A percentile compares a stretch with the other conserved stretches of the same genome.
These are phyloP conservation scores for Colletotrichum coccodes DNA, from an alignment of 2,329 filamentous ascomycete genomes.

Conservation along the genomic window DNA sequence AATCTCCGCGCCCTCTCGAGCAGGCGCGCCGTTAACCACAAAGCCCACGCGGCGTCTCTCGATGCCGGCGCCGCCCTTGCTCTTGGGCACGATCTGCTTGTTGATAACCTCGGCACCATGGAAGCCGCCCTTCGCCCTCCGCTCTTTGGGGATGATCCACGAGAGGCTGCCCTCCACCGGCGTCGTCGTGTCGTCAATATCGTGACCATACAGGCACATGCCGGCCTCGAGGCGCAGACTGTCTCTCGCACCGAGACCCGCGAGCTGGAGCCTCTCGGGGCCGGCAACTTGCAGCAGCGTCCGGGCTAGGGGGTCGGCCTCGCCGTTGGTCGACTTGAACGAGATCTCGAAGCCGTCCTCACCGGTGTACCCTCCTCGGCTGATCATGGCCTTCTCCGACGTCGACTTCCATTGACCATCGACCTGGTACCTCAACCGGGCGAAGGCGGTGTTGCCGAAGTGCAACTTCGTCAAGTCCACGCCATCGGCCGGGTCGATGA, in stretches of 20 bases:
- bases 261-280: constrained; percentile 74
- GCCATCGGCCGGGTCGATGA: constrained; percentile 64
- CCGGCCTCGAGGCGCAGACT: constrained; percentile 94
- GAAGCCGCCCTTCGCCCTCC: constrained; percentile 77
- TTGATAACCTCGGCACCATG: constrained; percentile 85
- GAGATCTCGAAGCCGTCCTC: constrained; percentile 99
- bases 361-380: constrained; percentile 93
- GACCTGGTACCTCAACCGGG: constrained; percentile 71
- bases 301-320: constrained; percentile 63
- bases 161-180: constrained; percentile 66
- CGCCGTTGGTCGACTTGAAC: constrained; percentile 57
- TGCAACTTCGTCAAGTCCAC: constrained; percentile 74
- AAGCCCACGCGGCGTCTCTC: constrained; percentile 82
- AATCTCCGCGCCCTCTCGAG: constrained; percentile 88
- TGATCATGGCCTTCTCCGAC: constrained; percentile 71
- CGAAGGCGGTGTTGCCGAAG: constrained; percentile 81
- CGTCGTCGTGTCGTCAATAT: constrained; percentile 82
- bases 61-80: constrained; percentile 78
- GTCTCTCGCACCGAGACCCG: constrained; percentile 90
- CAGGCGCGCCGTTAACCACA: constrained; percentile 85
- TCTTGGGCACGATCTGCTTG: constrained; percentile 77
- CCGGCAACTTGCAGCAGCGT: constrained; percentile 71
- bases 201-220: constrained; percentile 99
- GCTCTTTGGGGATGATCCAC: constrained; percentile 88
- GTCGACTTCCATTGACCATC: constrained; percentile 53